A percentile compares a stretch with the other conserved stretches of the same genome.
Evolutionary conservation across 1,284 basidiomycete species (phyloP).

Genomic region (Earliella scabrosa): DNA sequence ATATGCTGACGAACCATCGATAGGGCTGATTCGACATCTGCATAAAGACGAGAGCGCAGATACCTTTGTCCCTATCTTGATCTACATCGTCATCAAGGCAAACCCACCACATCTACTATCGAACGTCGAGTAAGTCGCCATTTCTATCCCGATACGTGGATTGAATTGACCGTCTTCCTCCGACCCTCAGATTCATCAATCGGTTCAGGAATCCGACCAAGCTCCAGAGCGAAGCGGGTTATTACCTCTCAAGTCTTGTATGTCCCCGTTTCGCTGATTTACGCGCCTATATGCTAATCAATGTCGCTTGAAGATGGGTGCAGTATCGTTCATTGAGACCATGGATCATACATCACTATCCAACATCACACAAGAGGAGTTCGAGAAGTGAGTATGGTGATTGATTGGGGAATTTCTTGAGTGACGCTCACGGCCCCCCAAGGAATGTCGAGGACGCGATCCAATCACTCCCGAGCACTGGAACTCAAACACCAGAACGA

Average conservation of each 20-base stretch:
- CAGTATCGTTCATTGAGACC: slow-evolving; percentile 94
- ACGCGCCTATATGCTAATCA: not conserved
- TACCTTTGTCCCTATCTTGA: slow-evolving; percentile 93
- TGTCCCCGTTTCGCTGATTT: slow-evolving; percentile 31
- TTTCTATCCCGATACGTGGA: not conserved
- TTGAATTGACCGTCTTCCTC: not conserved
- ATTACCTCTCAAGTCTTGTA: slow-evolving; percentile 95
- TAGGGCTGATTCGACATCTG: slow-evolving; percentile 90
- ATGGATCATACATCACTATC: slow-evolving; percentile 96
- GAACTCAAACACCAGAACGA: slow-evolving; percentile 51
- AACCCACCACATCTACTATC: slow-evolving; percentile 94
- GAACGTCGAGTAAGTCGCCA: slow-evolving; percentile 81
- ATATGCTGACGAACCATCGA: not conserved
- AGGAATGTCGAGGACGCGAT: slow-evolving; percentile 89
- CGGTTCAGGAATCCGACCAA: slow-evolving; percentile 92
- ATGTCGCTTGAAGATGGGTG: slow-evolving; percentile 67
- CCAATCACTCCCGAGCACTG: slow-evolving; percentile 68
- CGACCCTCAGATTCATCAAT: slow-evolving; percentile 88
- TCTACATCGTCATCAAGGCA: slow-evolving; percentile 92
- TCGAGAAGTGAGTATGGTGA: slow-evolving; percentile 63
- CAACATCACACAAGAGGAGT: slow-evolving; percentile 91
- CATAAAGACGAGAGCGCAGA: slow-evolving; percentile 84
- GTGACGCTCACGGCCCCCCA: not conserved
- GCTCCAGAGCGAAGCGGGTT: slow-evolving; percentile 93
- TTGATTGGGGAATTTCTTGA: too few species aligned